These are phyloP conservation scores for Camelina neglecta DNA, from an alignment of 345 rosid species.

Conservation along the genomic window DNA sequence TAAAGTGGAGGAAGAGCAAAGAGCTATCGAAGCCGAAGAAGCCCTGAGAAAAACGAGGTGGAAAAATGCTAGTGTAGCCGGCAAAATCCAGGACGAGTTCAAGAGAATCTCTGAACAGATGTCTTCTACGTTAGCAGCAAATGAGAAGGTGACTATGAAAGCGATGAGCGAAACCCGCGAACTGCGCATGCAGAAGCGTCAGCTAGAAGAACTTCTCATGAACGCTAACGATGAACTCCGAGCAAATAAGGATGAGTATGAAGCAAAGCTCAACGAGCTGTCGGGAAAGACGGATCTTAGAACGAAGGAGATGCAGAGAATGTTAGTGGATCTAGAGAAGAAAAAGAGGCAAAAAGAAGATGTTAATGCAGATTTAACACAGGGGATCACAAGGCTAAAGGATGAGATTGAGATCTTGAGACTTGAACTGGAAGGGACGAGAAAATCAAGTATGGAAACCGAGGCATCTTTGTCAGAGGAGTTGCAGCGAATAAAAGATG, in stretches of 20 bases:
- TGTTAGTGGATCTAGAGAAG: conserved; percentile 55
- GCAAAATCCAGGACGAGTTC: conserved; percentile 80
- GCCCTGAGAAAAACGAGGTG: conserved; percentile 69
- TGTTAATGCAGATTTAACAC: conserved; percentile 43
- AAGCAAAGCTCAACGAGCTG: conserved; percentile 52
- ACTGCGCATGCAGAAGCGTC: conserved; percentile 57
- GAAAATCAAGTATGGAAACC: conserved; percentile 44
- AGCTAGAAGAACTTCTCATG: conserved; percentile 73
- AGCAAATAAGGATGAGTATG: conserved; percentile 48
- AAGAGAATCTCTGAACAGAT: conserved; percentile 71
- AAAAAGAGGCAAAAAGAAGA: conserved; percentile 59
- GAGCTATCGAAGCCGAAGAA: conserved; percentile 90
- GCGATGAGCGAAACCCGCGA: conserved; percentile 67
- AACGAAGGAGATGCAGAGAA: conserved; percentile 51
- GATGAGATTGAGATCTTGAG: conserved; percentile 50
- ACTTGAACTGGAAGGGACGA: conserved; percentile 38
- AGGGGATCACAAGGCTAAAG: conserved; percentile 51
- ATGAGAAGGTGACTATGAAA: conserved; percentile 67
- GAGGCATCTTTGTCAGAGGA: conserved; percentile 50
- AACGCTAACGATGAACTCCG: conserved; percentile 62
- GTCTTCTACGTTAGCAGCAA: conserved; percentile 68
- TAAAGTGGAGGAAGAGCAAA: conserved; percentile 75
- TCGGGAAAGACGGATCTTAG: conserved; percentile 46
- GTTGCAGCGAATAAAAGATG: conserved; percentile 54
- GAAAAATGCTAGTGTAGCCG: conserved; percentile 75